These are phyloP conservation scores for Sporothrix variecibatus DNA, from an alignment of 2,329 filamentous ascomycete species.

Conservation along the genomic window DNA sequence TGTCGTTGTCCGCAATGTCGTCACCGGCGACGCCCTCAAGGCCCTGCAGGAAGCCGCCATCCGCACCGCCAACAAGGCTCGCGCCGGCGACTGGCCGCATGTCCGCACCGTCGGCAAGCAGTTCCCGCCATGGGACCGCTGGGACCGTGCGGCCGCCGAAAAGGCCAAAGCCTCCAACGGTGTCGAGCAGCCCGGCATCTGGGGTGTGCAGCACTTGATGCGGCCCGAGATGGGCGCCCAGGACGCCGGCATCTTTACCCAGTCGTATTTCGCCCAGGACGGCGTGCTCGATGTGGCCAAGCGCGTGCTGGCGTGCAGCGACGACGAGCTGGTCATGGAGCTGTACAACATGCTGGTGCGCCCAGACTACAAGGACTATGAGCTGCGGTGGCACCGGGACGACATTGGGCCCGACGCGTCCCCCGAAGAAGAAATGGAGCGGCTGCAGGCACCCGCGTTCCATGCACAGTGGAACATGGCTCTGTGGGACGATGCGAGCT, in stretches of 20 bases:
- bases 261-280: constrained; percentile 69
- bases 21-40: constrained; percentile 55
- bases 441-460: constrained; percentile 60
- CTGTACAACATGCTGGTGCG: constrained; percentile 83
- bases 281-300: constrained; percentile 64
- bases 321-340: constrained; percentile 77
- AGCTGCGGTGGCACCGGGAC: constrained; percentile 82
- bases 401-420: constrained; percentile 70
- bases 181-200: constrained; percentile 64
- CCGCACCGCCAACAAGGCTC: constrained; percentile 61
- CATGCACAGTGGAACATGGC: constrained; percentile 90
- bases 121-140: constrained; percentile 77
- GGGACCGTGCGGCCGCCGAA: constrained; percentile 50
- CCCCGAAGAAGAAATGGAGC: constrained; percentile 64
- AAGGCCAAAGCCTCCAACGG: constrained; percentile 31
- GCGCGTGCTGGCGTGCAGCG: constrained; percentile 58
- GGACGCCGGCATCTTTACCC: constrained; percentile 61
- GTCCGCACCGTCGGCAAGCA: constrained; percentile 86
- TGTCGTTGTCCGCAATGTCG: constrained; percentile 67
- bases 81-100: constrained; percentile 74
- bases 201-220: constrained; percentile 85
- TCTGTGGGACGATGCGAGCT: constrained; percentile 70
- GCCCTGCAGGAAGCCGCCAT: constrained; percentile 62
- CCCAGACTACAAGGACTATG: constrained; percentile 66
- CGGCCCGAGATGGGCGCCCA: constrained; percentile 64